Conservation (phyloP, 768 basidiomycete species). For the Amanita pseudoporphyria region DNA sequence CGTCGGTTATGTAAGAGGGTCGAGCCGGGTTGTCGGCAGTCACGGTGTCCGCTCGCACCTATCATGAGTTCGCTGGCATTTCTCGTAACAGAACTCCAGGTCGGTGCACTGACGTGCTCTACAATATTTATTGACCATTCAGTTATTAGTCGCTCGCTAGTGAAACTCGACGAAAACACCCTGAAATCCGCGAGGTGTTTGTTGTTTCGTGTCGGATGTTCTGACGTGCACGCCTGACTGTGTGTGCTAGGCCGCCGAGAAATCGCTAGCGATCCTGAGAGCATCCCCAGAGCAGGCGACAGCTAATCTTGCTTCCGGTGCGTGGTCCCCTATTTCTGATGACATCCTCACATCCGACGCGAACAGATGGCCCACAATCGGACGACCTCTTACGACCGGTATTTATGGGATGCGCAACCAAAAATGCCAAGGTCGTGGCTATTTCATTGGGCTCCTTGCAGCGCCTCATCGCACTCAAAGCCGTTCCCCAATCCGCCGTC, state of each 20-base stretch:
- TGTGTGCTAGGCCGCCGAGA: constrained; percentile 64
- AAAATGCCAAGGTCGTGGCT: constrained; percentile 88
- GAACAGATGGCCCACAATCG: constrained; percentile 65
- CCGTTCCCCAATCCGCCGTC: constrained; percentile 73
- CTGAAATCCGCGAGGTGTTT: constrained; percentile 86
- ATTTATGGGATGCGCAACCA: constrained; percentile 90
- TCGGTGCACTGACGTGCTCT: background rate
- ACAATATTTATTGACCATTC: background rate
- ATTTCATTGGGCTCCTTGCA: constrained; percentile 89
- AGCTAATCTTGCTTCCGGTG: constrained; percentile 64
- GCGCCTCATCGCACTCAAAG: constrained; percentile 78
- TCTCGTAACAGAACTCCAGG: too few relatives aligned
- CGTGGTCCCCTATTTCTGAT: constrained; percentile 16
- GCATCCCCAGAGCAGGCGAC: constrained; percentile 79
- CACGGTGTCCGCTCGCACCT: background rate
- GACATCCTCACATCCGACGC: background rate
- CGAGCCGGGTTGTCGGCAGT: too few relatives aligned
- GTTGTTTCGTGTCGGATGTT: constrained; percentile 8
- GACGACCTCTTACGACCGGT: constrained; percentile 78
- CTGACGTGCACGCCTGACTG: background rate
- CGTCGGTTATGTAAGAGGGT: too few relatives aligned
- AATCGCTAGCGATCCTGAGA: constrained; percentile 70
- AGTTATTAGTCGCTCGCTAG: constrained; percentile 66
- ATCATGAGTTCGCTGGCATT: constrained; percentile 58
- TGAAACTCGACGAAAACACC: constrained; percentile 83